Evolutionary conservation across 2,329 filamentous ascomycete species (phyloP).

Genomic region (Moelleriella libera): DNA sequence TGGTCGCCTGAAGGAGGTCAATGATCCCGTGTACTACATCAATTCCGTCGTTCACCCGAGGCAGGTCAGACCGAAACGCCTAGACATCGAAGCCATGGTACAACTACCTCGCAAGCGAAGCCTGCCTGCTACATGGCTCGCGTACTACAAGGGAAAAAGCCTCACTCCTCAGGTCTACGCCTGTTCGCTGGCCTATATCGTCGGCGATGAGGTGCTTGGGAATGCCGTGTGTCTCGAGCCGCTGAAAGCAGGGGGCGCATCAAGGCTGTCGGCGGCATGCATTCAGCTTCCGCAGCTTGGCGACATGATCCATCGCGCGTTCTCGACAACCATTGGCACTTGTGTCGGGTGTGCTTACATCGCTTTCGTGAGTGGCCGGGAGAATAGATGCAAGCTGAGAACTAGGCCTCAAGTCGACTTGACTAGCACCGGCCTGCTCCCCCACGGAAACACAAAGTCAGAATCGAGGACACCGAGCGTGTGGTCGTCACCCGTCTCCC

Average conservation of each 20-base stretch:
- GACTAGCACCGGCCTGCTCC: no score
- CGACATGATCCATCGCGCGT: background rate
- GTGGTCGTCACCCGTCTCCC: background rate
- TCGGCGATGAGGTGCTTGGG: slow-evolving; percentile 12
- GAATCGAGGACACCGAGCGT: background rate
- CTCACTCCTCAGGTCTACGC: slow-evolving; percentile 13
- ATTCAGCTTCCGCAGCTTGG: background rate
- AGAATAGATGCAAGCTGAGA: background rate
- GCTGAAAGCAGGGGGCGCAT: background rate
- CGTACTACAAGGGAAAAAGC: slow-evolving; percentile 6
- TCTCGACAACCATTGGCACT: background rate
- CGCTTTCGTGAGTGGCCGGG: background rate
- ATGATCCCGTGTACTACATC: slow-evolving; percentile 9
- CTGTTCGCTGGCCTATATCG: slow-evolving; percentile 17
- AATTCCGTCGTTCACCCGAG: slow-evolving; percentile 8
- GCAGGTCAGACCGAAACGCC: slow-evolving; percentile 8
- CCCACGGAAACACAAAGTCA: no score
- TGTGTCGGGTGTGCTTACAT: background rate
- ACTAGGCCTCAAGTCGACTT: no score
- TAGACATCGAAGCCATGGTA: slow-evolving; percentile 12
- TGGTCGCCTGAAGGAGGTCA: background rate
- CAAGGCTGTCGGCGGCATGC: background rate
- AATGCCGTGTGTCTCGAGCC: slow-evolving; percentile 1
- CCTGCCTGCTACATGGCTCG: slow-evolving; percentile 13
- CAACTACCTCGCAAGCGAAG: slow-evolving; percentile 9